Base-by-base conservation (phyloP, 2,329 filamentous ascomycete genomes). In the Aspergillus ochraceoroseus region DNA sequence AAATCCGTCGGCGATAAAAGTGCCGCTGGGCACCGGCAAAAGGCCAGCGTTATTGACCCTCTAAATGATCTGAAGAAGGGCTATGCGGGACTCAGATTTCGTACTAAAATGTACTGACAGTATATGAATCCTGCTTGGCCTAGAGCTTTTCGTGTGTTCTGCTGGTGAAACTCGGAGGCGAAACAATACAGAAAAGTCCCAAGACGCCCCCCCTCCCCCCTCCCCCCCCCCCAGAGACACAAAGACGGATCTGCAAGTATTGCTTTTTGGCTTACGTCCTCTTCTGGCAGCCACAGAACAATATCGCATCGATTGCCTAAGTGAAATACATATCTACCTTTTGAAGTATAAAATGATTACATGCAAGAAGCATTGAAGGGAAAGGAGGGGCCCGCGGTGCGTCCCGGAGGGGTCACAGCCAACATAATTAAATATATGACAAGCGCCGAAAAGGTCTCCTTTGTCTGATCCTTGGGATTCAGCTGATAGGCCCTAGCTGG, bases 81-180 rank as follows among this genome's bases (percentile, higher is more conserved):
- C 41, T 53, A 52, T 49, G 51, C 53, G 56, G 52, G 55, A 54
- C 54, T 56, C 52, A 46, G 47, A 39, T 44, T 51, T 48, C 50
- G 52, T 54, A 56, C 56, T 54, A 52, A 54, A 49, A 48, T 44
- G 53, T 53, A 55, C 52, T 44, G 51, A 55, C 30, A 47, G 45
- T 46, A 48, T 34, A 48, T 34, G 37, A 45, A 46, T 46, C 30
- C 48, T 48, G 50, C 42, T 36, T 44, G 46, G 43, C 28, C 51
- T 46, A 44, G 44, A 42, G 43, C 46, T 44, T 46, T 42, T 38
- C 30, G 30, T 26, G 38, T 46, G 34, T 32, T 38, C 46, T 39
- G 44, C 39, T 43, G 23, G 31, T 37, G 30, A 43, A 47, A 37
- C 44, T 19, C 39, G 29, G 40, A 37, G 40, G 37, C 46, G 23